These are phyloP conservation scores for Neobulgaria alba DNA, from an alignment of 2,329 filamentous ascomycete species.

Conservation along the genomic window DNA sequence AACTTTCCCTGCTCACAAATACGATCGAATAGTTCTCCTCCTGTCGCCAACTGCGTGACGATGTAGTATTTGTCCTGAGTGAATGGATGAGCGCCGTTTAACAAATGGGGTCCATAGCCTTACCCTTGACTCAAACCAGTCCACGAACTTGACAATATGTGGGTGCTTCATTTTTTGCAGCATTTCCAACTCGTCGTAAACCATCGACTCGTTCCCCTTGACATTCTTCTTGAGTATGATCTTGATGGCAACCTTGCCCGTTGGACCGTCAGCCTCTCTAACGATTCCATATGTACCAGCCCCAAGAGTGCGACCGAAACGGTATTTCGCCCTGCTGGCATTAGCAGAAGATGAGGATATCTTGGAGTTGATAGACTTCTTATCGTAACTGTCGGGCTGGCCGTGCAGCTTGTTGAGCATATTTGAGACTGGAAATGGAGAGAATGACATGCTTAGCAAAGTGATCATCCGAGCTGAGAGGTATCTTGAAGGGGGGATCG, in stretches of 20 bases:
- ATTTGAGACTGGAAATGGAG: conserved; percentile 53
- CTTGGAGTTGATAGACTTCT: conserved; percentile 57
- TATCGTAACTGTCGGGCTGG: conserved; percentile 97
- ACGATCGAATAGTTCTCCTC: conserved; percentile 93
- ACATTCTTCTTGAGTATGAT: conserved; percentile 99
- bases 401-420: conserved; percentile 96
- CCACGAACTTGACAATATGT: conserved; percentile 93
- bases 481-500: too few species aligned
- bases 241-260: conserved; percentile 89
- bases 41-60: conserved; percentile 90
- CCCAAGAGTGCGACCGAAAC: conserved; percentile 86
- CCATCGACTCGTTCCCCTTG: conserved; percentile 96
- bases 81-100: conserved; percentile 6
- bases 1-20: conserved; percentile 98
- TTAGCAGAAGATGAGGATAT: conserved; percentile 16
- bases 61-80: conserved; percentile 97
- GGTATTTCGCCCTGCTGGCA: conserved; percentile 64
- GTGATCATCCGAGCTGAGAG: neutral
- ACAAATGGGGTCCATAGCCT: too few species aligned
- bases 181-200: conserved; percentile 93
- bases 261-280: conserved; percentile 78
- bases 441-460: conserved; percentile 1
- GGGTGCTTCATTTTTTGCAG: conserved; percentile 84
- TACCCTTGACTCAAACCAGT: conserved; percentile 98
- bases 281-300: conserved; percentile 98